These are phyloP conservation scores for Penicillium longicatenatum DNA, from an alignment of 495 filamentous ascomycete species.

Conservation along the genomic window DNA sequence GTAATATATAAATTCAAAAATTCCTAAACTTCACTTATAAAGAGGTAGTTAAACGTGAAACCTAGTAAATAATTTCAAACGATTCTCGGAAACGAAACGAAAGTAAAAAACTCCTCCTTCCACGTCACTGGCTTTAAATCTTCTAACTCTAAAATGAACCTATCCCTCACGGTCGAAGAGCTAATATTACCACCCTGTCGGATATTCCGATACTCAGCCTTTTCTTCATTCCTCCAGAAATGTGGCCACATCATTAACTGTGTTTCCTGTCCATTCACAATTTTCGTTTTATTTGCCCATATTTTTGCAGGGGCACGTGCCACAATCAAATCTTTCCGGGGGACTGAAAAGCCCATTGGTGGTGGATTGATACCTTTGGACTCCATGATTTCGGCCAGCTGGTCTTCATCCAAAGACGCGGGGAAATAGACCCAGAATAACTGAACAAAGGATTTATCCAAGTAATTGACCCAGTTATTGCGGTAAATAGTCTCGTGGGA, in stretches of 20 bases:
- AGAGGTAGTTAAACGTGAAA: too few relatives aligned
- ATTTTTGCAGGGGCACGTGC: not conserved
- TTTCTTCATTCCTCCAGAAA: too few relatives aligned
- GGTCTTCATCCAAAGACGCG: not conserved
- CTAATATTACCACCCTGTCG: not conserved
- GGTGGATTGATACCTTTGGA: not conserved
- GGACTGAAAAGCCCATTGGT: too few relatives aligned
- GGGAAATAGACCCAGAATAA: conserved; percentile 5
- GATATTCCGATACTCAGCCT: not conserved
- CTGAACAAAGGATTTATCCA: not conserved
- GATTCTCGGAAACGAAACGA: not conserved
- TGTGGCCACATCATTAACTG: too few relatives aligned
- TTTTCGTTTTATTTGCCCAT: not conserved
- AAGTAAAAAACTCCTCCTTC: not conserved
- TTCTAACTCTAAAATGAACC: not conserved
- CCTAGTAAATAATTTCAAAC: too few relatives aligned
- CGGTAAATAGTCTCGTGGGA: not conserved
- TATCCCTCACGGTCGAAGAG: not conserved
- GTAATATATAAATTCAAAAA: not conserved
- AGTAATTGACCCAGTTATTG: not conserved
- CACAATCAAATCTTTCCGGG: not conserved
- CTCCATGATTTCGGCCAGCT: not conserved
- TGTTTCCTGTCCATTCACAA: too few relatives aligned
- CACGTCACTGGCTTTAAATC: not conserved
- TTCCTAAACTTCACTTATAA: not conserved